phyloP scores from a whole-genome alignment of 1,139 yeast species.

The Hemisphaericaspora xylanilytica region DNA sequence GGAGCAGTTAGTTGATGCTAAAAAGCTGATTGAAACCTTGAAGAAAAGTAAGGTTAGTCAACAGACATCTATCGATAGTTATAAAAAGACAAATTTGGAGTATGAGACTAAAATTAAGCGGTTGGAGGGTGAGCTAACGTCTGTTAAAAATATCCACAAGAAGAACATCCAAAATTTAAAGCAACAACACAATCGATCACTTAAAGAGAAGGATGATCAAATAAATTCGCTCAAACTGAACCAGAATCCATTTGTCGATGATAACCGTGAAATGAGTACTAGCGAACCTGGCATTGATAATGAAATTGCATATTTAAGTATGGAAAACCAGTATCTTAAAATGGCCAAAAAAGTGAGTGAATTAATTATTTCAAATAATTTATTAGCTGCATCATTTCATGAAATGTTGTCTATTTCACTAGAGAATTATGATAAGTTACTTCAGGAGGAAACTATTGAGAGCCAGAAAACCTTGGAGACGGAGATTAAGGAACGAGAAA shows the following conservation, averaged over 20 bases:
- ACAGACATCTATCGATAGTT: neutral
- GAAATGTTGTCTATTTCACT: conserved; percentile 1
- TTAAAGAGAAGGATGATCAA: neutral
- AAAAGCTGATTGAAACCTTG: neutral
- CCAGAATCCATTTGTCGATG: too few relatives aligned
- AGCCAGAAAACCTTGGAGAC: conserved; percentile 7
- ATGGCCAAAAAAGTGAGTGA: neutral
- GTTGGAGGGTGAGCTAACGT: neutral
- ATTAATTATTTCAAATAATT: neutral
- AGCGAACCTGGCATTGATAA: neutral
- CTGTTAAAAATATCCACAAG: neutral
- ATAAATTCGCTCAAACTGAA: neutral
- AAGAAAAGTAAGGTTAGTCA: neutral
- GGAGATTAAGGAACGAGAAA: conserved; percentile 8
- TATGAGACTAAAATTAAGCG: neutral
- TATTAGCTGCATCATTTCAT: neutral
- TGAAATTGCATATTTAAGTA: neutral
- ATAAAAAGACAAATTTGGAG: neutral
- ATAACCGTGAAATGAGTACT: too few relatives aligned
- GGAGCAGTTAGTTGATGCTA: neutral
- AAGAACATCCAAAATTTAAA: neutral
- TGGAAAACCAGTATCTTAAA: neutral
- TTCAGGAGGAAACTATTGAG: conserved; percentile 6
- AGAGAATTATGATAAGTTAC: conserved; percentile 4
- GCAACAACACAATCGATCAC: neutral